Base-by-base conservation (phyloP, 352 stramenopile species). In the Phytopythium oedochilum region DNA sequence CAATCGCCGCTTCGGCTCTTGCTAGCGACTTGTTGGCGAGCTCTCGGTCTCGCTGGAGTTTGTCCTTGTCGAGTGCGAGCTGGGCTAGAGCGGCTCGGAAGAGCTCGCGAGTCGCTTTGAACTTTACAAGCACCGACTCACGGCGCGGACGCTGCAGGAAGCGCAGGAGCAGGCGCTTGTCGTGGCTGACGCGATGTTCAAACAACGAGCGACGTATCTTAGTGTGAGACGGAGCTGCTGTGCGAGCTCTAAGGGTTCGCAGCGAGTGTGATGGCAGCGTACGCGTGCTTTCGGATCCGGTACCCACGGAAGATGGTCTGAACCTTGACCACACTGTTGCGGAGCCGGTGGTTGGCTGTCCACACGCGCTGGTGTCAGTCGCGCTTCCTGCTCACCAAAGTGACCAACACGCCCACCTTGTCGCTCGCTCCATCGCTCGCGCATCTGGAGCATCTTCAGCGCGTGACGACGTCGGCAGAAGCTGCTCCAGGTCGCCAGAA, bases 261-360 rank as follows among this genome's bases (percentile, higher is more conserved):
- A n/a, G n/a, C n/a, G n/a, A n/a, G n/a, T n/a, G n/a, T n/a, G n/a
- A n/a, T n/a, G n/a, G 20, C 43, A 55, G 45, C 39, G 35, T 50
- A 61, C 39, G 51, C 57, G 32, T 71, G 57, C 32, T 78, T 71
- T 5, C 67, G 58, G 1, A 71, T 50, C 15, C 67, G 63, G 48
- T 67, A 68, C 23, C 75, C 73, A 17, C 75, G 73, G 32, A 75
- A 81, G 7, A 74, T 36, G 11, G 72, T 66, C 53, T 89, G 75
- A 17, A 89, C 73, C 6, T 59, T 52, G 18, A 68, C 35, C 10
- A 73, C 66, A 11, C 55, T 69, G 23, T 49, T 59, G 45, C 77
- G 68, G 26, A 83, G 71, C 1, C 45, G 60, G 44, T 52, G 39
- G n/a, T 63, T 47, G 6, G 50, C 64, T 70, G 11, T 14, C 34